These are phyloP conservation scores for Heliamphora ciliata DNA, from an alignment of 179 eudicot species.

Conservation along the genomic window DNA sequence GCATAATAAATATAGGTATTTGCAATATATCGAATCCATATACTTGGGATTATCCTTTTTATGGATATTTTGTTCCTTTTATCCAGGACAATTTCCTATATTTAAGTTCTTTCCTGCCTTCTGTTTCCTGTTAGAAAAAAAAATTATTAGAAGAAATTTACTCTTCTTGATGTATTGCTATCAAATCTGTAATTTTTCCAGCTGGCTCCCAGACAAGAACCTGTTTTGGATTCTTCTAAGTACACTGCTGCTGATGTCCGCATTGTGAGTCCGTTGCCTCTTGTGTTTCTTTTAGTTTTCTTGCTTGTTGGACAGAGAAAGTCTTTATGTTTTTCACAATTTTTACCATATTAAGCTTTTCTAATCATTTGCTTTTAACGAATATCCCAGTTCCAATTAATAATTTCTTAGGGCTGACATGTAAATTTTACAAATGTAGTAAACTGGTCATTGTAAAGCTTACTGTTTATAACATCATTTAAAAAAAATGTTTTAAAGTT, in stretches of 20 bases:
- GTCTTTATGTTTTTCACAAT: not conserved
- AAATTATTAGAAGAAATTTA: not conserved
- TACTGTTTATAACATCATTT: not conserved
- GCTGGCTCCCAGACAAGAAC: constrained; percentile 82
- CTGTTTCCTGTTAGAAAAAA: not conserved
- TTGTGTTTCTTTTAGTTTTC: not conserved
- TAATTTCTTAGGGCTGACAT: not conserved
- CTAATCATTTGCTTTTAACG: not conserved
- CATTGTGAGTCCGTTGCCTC: constrained; percentile 50
- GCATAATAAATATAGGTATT: too few species aligned
- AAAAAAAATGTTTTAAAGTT: not conserved
- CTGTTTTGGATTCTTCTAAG: constrained; percentile 60
- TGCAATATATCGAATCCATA: not conserved
- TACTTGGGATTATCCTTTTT: not conserved
- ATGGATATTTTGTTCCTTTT: not conserved
- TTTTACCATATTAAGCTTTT: not conserved
- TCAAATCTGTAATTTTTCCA: constrained; percentile 17
- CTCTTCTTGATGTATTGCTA: not conserved
- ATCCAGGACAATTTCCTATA: not conserved
- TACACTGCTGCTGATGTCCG: constrained; percentile 96
- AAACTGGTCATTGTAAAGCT: not conserved
- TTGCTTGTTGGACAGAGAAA: not conserved
- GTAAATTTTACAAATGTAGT: not conserved
- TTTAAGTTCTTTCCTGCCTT: not conserved
- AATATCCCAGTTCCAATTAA: not conserved